Evolutionary conservation across 768 basidiomycete species (phyloP), one percentile per base, ranked within the genome.

Genomic region (Boletales sp.): DNA sequence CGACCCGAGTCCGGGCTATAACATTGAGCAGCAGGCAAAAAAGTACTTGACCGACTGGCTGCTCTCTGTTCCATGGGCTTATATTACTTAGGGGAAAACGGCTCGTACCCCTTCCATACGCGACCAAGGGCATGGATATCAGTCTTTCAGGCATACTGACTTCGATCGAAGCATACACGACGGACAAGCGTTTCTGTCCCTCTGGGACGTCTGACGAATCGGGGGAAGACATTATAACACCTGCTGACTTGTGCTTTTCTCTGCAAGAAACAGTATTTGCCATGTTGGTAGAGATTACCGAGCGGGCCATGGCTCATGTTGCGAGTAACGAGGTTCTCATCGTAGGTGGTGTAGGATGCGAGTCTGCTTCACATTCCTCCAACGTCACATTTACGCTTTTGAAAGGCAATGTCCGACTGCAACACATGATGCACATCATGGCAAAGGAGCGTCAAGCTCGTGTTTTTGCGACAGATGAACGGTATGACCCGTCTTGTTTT

Each of bases 381-480:
- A 27, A 8, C 14, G 42, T 12, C 10, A 24, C 17, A 24, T 34
- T 54, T 8, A 55, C 27, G 12, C 18, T 14, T 35, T 39, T 32
- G n/a, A 37, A 38, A 97, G 94, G 90, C 59, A 99, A 99, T 63
- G 79, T 88, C 60, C 76, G 95, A 52, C 72, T 99, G 35, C 97
- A 99, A 71, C 82, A 97, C 60, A 99, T 99, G 97, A 99, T 99
- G 97, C 87, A 85, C 15, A 84, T 93, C 52, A 99, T 99, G 97
- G 93, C 92, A 5, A 66, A 78, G 49, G 97, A 98, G 64, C 81
- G 97, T 13, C 83, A 80, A 24, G 97, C 94, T 0, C 79, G 77
- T 40, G 86, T 98, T 6, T 98, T 97, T 64, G 94, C 94, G 5
- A 98, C 90, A 1, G 95, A 99, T 66, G 94, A 98, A 69, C 77